Evolutionary conservation across 2,329 filamentous ascomycete species (phyloP).

Genomic region (Arthrocladium fulminans): DNA sequence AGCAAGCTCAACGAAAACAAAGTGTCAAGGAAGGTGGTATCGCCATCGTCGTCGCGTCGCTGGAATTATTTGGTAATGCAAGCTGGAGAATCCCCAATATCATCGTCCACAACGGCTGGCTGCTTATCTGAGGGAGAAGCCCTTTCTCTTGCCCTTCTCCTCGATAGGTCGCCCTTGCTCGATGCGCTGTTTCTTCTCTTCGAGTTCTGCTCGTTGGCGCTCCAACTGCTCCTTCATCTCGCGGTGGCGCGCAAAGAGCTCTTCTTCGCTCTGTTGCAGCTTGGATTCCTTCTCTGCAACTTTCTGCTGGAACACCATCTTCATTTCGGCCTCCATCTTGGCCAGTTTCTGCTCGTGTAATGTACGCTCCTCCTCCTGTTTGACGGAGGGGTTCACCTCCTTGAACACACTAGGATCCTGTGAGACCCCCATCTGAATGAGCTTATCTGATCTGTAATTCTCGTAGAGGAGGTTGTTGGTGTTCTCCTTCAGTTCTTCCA

Average conservation of each 20-base stretch:
- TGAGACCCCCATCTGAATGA: slow-evolving; percentile 94
- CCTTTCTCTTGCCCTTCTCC: slow-evolving; percentile 98
- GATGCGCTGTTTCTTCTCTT: slow-evolving; percentile 95
- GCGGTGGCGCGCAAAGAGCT: slow-evolving; percentile 92
- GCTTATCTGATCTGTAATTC: slow-evolving; percentile 99
- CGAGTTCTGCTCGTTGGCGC: slow-evolving; percentile 84
- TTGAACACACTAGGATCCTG: slow-evolving; percentile 99
- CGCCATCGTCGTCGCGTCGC: slow-evolving; percentile 25
- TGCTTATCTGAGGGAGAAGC: slow-evolving; percentile 89
- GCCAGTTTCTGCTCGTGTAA: slow-evolving; percentile 99
- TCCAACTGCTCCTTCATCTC: slow-evolving; percentile 99
- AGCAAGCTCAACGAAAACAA: slow-evolving; percentile 2
- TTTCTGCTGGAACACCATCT: slow-evolving; percentile 99
- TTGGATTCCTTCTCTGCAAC: slow-evolving; percentile 99
- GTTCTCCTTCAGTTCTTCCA: slow-evolving; percentile 99
- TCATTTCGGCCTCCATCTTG: slow-evolving; percentile 99
- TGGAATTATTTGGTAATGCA: slow-evolving; percentile 15
- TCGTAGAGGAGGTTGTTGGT: slow-evolving; percentile 98
- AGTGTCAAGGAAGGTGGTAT: slow-evolving; percentile 10
- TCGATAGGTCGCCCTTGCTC: slow-evolving; percentile 93
- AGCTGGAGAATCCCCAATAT: slow-evolving; percentile 20
- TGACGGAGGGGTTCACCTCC: slow-evolving; percentile 99
- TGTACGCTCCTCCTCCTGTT: slow-evolving; percentile 97
- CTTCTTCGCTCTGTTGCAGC: slow-evolving; percentile 97
- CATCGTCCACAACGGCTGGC: slow-evolving; percentile 11